Conservation (phyloP, 768 basidiomycete species). For the Tricholoma saponaceum region DNA sequence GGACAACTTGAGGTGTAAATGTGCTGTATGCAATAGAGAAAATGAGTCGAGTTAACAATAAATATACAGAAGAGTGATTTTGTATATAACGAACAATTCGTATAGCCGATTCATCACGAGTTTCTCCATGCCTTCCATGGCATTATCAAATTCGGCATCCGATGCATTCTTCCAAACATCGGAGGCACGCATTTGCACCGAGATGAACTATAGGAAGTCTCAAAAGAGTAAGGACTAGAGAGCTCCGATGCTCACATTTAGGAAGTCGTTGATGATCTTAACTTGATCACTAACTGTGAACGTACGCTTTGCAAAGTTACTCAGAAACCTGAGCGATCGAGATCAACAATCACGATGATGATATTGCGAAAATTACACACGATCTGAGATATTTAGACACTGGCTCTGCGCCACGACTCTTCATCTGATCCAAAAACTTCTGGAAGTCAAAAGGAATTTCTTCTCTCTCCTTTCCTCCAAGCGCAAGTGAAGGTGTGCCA, state of each 20-base stretch:
- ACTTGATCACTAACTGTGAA: slow-evolving; percentile 93
- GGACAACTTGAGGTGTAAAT: slow-evolving; percentile 81
- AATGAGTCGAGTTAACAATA: slow-evolving; percentile 7
- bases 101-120: slow-evolving; percentile 98
- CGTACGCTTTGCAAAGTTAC: slow-evolving; percentile 88
- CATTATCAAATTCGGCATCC: slow-evolving; percentile 90
- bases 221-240: slow-evolving; percentile 5
- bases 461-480: slow-evolving; percentile 16
- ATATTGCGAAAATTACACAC: slow-evolving; percentile 43
- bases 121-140: slow-evolving; percentile 99
- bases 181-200: slow-evolving; percentile 76
- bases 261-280: slow-evolving; percentile 92
- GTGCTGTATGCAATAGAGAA: slow-evolving; percentile 56
- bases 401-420: slow-evolving; percentile 80
- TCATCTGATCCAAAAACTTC: slow-evolving; percentile 93
- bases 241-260: slow-evolving; percentile 51
- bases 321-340: slow-evolving; percentile 64
- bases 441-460: slow-evolving; percentile 85
- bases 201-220: slow-evolving; percentile 67
- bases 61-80: not conserved
- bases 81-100: slow-evolving; percentile 67
- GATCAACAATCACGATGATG: not conserved
- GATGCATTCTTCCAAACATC: slow-evolving; percentile 80
- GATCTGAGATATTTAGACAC: slow-evolving; percentile 94
- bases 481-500: slow-evolving; percentile 25